phyloP scores from a whole-genome alignment of 2,329 filamentous ascomycete species.

The Colletotrichum karsti region DNA sequence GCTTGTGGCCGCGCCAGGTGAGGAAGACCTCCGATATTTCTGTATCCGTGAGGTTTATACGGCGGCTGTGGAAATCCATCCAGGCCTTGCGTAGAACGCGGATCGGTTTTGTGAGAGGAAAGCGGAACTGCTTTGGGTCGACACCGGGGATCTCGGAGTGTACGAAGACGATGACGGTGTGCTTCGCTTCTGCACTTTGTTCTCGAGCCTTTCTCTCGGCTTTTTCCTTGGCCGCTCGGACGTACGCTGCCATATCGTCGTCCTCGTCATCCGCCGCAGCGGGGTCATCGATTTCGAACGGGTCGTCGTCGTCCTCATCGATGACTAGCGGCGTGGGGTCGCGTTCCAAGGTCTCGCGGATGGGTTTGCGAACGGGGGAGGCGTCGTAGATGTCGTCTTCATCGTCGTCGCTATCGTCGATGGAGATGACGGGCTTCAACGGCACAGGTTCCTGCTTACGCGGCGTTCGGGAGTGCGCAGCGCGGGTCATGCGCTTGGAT shows the following conservation, averaged over 20 bases:
- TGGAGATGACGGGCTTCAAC: constrained; percentile 28
- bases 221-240: constrained; percentile 50
- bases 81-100: constrained; percentile 74
- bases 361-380: constrained; percentile 25
- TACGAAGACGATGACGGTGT: constrained; percentile 51
- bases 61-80: constrained; percentile 66
- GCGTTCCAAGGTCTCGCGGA: neutral
- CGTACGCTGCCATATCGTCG: constrained; percentile 55
- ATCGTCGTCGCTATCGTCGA: constrained; percentile 34
- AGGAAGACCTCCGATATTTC: constrained; percentile 71
- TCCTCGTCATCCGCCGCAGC: constrained; percentile 33
- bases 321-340: constrained; percentile 30
- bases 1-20: constrained; percentile 77
- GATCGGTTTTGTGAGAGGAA: constrained; percentile 74
- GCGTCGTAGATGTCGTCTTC: constrained; percentile 26
- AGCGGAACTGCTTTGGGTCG: constrained; percentile 64
- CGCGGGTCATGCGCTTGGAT: constrained; percentile 16
- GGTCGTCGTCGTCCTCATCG: constrained; percentile 35
- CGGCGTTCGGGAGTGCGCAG: constrained; percentile 23
- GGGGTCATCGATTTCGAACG: constrained; percentile 20
- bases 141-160: constrained; percentile 71
- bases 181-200: constrained; percentile 34
- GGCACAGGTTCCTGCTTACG: constrained; percentile 18
- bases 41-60: constrained; percentile 44
- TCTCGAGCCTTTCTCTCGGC: constrained; percentile 51